Evolutionary conservation across 1,139 yeast genomes (phyloP).

Genomic region (Ashbya aceris): DNA sequence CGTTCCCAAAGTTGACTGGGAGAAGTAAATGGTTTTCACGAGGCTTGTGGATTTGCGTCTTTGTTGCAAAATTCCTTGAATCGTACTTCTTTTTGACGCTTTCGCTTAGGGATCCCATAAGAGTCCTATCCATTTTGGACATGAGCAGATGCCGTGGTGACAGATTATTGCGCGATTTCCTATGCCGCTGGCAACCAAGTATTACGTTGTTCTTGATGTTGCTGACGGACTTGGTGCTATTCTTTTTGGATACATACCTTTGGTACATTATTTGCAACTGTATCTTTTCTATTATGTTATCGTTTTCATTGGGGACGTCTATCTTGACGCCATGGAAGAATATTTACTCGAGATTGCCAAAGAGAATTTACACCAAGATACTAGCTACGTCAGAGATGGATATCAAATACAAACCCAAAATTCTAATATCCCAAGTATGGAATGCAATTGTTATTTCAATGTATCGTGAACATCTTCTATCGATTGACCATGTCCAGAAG

Average conservation of each 20-base stretch:
- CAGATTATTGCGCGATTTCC: slow-evolving; percentile 35
- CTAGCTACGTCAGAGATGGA: slow-evolving; percentile 45
- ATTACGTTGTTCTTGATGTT: slow-evolving; percentile 47
- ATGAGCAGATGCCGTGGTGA: slow-evolving; percentile 60
- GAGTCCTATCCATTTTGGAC: slow-evolving; percentile 53
- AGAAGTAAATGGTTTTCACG: slow-evolving; percentile 50
- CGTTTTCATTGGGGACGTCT: slow-evolving; percentile 69
- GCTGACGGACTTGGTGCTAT: slow-evolving; percentile 60
- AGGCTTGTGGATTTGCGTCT: slow-evolving; percentile 59
- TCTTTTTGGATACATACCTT: slow-evolving; percentile 75
- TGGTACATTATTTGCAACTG: slow-evolving; percentile 86
- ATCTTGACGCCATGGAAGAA: slow-evolving; percentile 84
- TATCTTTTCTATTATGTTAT: slow-evolving; percentile 56
- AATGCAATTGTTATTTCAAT: slow-evolving; percentile 66
- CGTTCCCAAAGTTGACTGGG: slow-evolving; percentile 45
- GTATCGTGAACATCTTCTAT: slow-evolving; percentile 70
- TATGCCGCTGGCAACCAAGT: slow-evolving; percentile 56
- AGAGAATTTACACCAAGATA: slow-evolving; percentile 59
- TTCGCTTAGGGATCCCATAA: slow-evolving; percentile 69
- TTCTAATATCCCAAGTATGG: slow-evolving; percentile 66
- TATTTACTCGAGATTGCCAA: slow-evolving; percentile 64
- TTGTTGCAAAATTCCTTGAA: slow-evolving; percentile 64
- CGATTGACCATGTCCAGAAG: slow-evolving; percentile 58
- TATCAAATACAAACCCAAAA: slow-evolving; percentile 39
- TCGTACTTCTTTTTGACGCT: slow-evolving; percentile 74